A percentile compares a stretch with the other conserved stretches of the same genome.
phyloP scores from a whole-genome alignment of 1,284 basidiomycete species.

The Trichosporon sp. region DNA sequence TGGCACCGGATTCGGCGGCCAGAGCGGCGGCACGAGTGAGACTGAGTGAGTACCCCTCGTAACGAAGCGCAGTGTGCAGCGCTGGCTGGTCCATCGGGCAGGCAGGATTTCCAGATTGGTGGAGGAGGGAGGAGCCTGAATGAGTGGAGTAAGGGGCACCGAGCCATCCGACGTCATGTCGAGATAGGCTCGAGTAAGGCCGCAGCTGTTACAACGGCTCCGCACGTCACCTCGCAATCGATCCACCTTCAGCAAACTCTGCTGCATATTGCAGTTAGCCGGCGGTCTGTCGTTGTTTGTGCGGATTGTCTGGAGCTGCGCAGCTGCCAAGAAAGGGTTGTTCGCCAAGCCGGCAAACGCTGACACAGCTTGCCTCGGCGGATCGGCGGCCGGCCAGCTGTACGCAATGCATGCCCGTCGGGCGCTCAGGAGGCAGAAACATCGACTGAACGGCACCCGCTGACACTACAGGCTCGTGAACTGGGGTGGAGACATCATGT shows the following conservation, averaged over 20 bases:
- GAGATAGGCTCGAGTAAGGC: neutral
- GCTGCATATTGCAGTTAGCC: neutral
- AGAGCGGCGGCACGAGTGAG: neutral
- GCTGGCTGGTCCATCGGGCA: neutral
- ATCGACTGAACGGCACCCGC: neutral
- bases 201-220: neutral
- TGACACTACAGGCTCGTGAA: constrained; percentile 9
- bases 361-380: too few relatives aligned
- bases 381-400: too few relatives aligned
- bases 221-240: neutral
- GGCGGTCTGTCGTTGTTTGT: too few relatives aligned
- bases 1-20: neutral
- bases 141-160: too few relatives aligned
- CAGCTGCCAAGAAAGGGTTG: too few relatives aligned
- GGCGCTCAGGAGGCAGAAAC: neutral
- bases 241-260: too few relatives aligned
- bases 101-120: too few relatives aligned
- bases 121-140: too few relatives aligned
- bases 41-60: neutral
- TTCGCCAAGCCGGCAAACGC: too few relatives aligned
- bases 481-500: constrained; percentile 15
- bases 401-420: too few relatives aligned
- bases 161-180: neutral
- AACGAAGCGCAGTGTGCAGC: neutral
- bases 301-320: too few relatives aligned